Percentiles rank a stretch among this genome's conserved stretches.
Evolutionary conservation across 352 stramenopile genomes (phyloP).

Genomic region (Aphanomyces euteiches): DNA sequence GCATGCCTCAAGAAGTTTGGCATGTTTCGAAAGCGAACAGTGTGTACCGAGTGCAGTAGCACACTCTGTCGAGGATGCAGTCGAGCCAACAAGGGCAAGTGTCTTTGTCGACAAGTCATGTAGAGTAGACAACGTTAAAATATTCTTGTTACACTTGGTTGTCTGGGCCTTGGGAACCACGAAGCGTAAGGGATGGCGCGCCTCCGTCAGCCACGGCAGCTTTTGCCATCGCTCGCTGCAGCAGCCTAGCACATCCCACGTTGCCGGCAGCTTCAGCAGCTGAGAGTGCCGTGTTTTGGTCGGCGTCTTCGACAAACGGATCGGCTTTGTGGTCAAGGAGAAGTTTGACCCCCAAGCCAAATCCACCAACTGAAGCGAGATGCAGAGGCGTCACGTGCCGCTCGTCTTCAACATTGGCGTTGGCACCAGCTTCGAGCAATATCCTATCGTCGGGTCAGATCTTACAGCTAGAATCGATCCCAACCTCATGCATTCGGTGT

Average conservation of each 20-base stretch:
- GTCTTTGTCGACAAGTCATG: background rate
- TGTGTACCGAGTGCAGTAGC: slow-evolving; percentile 58
- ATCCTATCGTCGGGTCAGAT: slow-evolving; percentile 35
- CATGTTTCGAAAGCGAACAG: slow-evolving; percentile 50
- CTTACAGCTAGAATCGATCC: background rate
- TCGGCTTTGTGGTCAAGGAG: slow-evolving; percentile 75
- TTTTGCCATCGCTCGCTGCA: slow-evolving; percentile 79
- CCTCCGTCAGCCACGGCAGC: slow-evolving; percentile 47
- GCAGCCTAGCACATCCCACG: slow-evolving; percentile 61
- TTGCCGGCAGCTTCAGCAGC: slow-evolving; percentile 73
- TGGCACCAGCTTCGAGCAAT: slow-evolving; percentile 51
- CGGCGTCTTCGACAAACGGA: slow-evolving; percentile 74
- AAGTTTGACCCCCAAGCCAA: slow-evolving; percentile 76
- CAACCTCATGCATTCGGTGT: slow-evolving; percentile 71
- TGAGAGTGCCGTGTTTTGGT: slow-evolving; percentile 61
- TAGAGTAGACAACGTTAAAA: background rate
- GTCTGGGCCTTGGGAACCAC: slow-evolving; percentile 8
- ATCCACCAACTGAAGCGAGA: slow-evolving; percentile 60
- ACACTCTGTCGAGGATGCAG: slow-evolving; percentile 58
- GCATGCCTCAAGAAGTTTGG: slow-evolving; percentile 61
- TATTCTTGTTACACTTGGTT: background rate
- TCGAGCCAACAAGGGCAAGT: slow-evolving; percentile 12
- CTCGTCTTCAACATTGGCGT: slow-evolving; percentile 72
- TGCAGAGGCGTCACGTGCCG: slow-evolving; percentile 70
- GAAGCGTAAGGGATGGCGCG: slow-evolving; percentile 16